Conservation (phyloP, 2,329 filamentous ascomycete species). For the Fusarium begoniae region DNA sequence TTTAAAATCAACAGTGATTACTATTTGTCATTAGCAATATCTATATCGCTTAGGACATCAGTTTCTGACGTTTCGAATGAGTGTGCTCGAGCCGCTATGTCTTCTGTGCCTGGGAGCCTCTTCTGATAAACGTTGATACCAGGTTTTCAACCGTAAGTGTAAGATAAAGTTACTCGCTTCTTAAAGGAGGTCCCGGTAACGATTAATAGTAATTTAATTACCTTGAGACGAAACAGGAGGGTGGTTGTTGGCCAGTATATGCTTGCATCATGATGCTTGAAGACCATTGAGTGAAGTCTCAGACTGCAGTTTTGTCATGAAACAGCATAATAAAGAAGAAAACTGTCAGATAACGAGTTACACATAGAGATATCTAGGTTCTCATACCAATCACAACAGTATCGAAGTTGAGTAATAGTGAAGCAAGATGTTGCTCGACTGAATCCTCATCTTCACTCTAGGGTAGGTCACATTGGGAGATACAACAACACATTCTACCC, state of each 20-base stretch:
- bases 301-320: background rate
- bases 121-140: background rate
- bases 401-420: background rate
- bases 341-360: too few species aligned
- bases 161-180: background rate
- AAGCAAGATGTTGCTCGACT: background rate
- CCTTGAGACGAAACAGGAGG: background rate
- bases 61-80: conserved; percentile 1
- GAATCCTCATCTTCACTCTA: background rate
- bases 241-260: background rate
- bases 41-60: background rate
- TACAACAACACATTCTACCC: background rate
- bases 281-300: background rate
- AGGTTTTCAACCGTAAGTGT: background rate
- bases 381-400: background rate
- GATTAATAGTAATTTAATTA: background rate
- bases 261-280: background rate
- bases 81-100: conserved; percentile 6
- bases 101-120: background rate
- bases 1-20: background rate
- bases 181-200: too few species aligned
- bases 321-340: background rate
- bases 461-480: background rate
- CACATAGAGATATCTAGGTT: background rate
- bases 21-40: background rate